Evolutionary conservation across 257 asterid genomes (phyloP).

Genomic region (Rhazya stricta): DNA sequence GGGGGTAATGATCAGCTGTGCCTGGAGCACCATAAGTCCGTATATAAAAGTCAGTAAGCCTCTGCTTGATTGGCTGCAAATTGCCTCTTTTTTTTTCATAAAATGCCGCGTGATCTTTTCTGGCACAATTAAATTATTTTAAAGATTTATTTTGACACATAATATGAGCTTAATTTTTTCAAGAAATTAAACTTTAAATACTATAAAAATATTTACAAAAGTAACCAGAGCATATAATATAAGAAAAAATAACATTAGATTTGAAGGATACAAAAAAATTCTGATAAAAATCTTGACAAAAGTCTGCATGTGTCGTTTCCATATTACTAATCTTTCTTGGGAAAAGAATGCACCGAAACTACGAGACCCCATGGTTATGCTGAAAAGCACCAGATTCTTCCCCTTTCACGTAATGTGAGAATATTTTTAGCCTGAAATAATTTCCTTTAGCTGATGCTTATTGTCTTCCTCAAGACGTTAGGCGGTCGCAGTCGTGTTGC

Average conservation of each 20-base stretch:
- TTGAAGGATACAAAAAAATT: too few relatives aligned
- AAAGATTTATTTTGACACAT: too few relatives aligned
- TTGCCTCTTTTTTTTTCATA: background rate
- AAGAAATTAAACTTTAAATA: too few relatives aligned
- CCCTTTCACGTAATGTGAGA: background rate
- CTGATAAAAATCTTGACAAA: too few relatives aligned
- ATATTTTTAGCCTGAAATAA: background rate
- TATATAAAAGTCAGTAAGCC: background rate
- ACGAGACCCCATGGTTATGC: background rate
- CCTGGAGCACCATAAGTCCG: slow-evolving; percentile 6
- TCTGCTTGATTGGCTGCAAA: background rate
- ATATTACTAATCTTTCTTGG: too few relatives aligned
- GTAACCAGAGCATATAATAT: too few relatives aligned
- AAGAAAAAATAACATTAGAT: too few relatives aligned
- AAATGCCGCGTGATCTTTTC: background rate
- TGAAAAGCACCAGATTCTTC: slow-evolving; percentile 7
- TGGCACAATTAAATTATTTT: background rate
- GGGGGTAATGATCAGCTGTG: slow-evolving; percentile 10
- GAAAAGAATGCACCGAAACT: background rate
- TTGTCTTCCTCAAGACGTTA: background rate
- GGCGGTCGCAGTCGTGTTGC: slow-evolving; percentile 24
- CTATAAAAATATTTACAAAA: too few relatives aligned
- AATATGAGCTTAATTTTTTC: too few relatives aligned
- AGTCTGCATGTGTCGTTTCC: too few relatives aligned
- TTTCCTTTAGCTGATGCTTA: background rate